Evolutionary conservation across 352 stramenopile genomes (phyloP).

Genomic region (Pythium aquatile): DNA sequence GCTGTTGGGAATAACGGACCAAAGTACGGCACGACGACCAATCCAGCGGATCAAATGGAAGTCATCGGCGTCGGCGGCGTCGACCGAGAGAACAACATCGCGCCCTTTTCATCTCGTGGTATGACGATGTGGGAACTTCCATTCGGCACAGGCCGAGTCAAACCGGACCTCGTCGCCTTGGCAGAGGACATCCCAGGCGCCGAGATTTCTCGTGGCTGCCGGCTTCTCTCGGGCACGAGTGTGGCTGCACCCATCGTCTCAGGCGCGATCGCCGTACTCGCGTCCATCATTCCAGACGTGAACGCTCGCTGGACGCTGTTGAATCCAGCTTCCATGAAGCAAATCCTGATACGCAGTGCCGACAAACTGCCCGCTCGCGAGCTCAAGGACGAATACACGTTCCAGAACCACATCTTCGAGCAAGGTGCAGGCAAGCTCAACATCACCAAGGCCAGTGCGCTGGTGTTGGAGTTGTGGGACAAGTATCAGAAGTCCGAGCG

Average conservation of each 20-base stretch:
- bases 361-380: constrained; percentile 38
- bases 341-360: constrained; percentile 59
- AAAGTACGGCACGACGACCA: constrained; percentile 82
- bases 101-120: constrained; percentile 77
- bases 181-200: constrained; percentile 66
- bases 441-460: constrained; percentile 50
- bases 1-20: constrained; percentile 85
- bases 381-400: constrained; percentile 35
- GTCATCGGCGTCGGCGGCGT: constrained; percentile 84
- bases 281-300: constrained; percentile 60
- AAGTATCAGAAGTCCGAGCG: constrained; percentile 23
- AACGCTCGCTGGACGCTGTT: constrained; percentile 48
- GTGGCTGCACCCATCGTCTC: constrained; percentile 83
- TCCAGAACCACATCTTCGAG: constrained; percentile 84
- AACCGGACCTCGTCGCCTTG: constrained; percentile 80
- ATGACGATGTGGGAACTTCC: constrained; percentile 87
- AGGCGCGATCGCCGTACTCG: constrained; percentile 69
- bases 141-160: constrained; percentile 80
- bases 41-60: constrained; percentile 82
- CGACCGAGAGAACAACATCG: constrained; percentile 51
- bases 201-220: constrained; percentile 51
- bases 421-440: constrained; percentile 80
- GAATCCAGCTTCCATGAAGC: constrained; percentile 71
- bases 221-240: constrained; percentile 75
- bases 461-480: constrained; percentile 42